Evolutionary conservation across 2,329 filamentous ascomycete genomes (phyloP).

Genomic region (Plenodomus lindquistii): DNA sequence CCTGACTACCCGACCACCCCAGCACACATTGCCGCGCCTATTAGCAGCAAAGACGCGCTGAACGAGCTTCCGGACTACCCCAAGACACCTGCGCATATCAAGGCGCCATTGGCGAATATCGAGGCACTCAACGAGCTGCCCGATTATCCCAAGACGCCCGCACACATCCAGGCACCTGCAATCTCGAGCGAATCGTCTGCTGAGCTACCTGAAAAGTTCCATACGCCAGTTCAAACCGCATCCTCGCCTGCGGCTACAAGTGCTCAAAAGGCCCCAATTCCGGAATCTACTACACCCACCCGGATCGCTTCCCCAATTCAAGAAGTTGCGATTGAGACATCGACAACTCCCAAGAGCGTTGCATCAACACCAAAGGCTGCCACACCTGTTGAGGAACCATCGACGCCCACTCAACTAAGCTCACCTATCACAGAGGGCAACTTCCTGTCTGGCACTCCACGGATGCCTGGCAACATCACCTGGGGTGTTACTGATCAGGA

Average conservation of each 20-base stretch:
- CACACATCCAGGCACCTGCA: conserved; percentile 4
- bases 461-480: conserved; percentile 10
- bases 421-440: background rate
- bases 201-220: conserved; percentile 2
- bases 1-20: conserved; percentile 17
- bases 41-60: conserved; percentile 9
- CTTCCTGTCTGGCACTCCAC: conserved; percentile 1
- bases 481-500: conserved; percentile 19
- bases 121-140: conserved; percentile 18
- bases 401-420: background rate
- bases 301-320: conserved; percentile 2
- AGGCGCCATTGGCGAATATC: conserved; percentile 12
- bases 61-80: conserved; percentile 21
- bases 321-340: background rate
- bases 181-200: background rate
- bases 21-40: conserved; percentile 8
- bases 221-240: background rate
- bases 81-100: conserved; percentile 29
- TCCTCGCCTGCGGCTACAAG: background rate
- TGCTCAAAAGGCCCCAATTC: background rate
- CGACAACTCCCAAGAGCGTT: background rate
- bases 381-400: conserved; percentile 2
- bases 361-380: background rate
- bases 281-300: conserved; percentile 5
- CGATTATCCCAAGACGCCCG: conserved; percentile 17